Evolutionary conservation across 1,284 basidiomycete species (phyloP), one percentile per base, ranked within the genome.

Genomic region (Rhodotorula sp.): DNA sequence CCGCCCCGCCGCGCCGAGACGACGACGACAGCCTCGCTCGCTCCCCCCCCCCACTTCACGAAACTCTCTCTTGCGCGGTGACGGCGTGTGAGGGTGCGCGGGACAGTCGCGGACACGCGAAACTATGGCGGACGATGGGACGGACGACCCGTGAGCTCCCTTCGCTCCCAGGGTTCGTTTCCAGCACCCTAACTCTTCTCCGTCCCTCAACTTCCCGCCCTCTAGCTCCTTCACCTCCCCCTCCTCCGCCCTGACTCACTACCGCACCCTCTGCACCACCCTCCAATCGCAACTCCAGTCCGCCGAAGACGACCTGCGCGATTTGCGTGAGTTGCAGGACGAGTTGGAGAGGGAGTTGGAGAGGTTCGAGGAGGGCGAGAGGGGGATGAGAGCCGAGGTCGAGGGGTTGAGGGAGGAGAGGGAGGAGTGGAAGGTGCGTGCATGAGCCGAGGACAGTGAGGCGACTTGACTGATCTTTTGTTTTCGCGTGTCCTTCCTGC

Each of bases 291-390:
- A 76, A 52, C 69, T 77, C 44, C 56, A 65, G 13, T 71, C 74
- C 30, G 68, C 75, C 28, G 70, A 75, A 37, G 30, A 65, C 7
- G 76, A 77, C 60, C 66, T 78, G 52, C 90, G 93, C 78, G 93
- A 95, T 74, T 95, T 95, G 79, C 91, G 94, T 76, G 83, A 87
- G 70, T 91, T 96, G 46, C 94, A 96, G 82, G 89, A 93, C 72
- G 93, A 96, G 81, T 83, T 96, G 74, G 92, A 94, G 83, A 86
- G 86, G 73, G 94, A 96, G 79, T 83, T 96, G 59, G 88, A 89
- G 76, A 84, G 89, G 59, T 93, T 91, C 56, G 93, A 96, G 83
- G 89, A 88, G 80, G 85, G 88, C 20, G 90, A 95, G 80, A 85
- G 87, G 76, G 91, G 93, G 54, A 85, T 95, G 62, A 87, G 85